Percentiles rank a stretch among this genome's conserved stretches.
These are phyloP conservation scores for Isabelozyma gotoi DNA, from an alignment of 805 yeast genomes.

Conservation along the genomic window DNA sequence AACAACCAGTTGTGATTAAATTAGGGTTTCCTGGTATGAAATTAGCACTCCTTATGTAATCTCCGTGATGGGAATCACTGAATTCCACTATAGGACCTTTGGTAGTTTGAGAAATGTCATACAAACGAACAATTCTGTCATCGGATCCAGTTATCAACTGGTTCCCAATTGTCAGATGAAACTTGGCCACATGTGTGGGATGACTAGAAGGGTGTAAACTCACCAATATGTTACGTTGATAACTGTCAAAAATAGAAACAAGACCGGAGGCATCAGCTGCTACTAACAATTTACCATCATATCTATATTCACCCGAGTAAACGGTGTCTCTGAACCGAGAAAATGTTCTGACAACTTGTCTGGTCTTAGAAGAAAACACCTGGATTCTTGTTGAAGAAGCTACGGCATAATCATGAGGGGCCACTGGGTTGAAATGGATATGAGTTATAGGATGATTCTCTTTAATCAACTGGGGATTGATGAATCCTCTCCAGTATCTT, in stretches of 20 bases:
- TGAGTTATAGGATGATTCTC: conserved; percentile 92
- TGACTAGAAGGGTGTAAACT: conserved; percentile 80
- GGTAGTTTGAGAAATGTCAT: conserved; percentile 76
- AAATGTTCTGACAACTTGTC: conserved; percentile 86
- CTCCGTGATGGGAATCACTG: conserved; percentile 65
- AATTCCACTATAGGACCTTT: conserved; percentile 71
- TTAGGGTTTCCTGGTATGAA: conserved; percentile 77
- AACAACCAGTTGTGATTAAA: conserved; percentile 88
- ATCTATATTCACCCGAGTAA: conserved; percentile 85
- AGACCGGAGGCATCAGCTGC: conserved; percentile 96
- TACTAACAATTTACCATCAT: conserved; percentile 85
- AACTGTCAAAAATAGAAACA: conserved; percentile 86
- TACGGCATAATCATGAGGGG: conserved; percentile 91
- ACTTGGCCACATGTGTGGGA: conserved; percentile 91
- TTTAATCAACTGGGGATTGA: conserved; percentile 83
- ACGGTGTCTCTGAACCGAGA: conserved; percentile 89
- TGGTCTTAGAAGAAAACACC: conserved; percentile 88
- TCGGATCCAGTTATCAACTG: conserved; percentile 86
- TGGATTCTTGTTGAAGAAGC: conserved; percentile 91
- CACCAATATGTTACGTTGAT: conserved; percentile 71
- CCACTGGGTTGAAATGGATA: conserved; percentile 79
- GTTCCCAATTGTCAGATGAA: conserved; percentile 75
- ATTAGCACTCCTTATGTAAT: conserved; percentile 80
- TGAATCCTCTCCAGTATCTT: conserved; percentile 87
- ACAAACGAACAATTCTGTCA: conserved; percentile 81